Evolutionary conservation across 2,329 filamentous ascomycete genomes (phyloP).

Genomic region (Coniochaeta ligniaria): DNA sequence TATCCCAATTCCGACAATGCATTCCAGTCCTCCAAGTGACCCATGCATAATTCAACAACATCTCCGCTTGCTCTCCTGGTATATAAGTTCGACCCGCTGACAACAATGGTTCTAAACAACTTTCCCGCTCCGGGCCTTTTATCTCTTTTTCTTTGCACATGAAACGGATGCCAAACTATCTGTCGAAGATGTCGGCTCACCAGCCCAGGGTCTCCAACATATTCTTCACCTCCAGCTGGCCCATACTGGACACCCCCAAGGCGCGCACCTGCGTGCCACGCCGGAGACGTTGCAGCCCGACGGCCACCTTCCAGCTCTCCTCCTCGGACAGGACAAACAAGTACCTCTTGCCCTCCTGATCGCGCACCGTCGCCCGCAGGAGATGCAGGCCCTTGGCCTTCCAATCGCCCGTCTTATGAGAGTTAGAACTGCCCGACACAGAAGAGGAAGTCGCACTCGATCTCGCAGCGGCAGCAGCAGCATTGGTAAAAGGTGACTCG

Average conservation of each 20-base stretch:
- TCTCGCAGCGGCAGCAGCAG: slow-evolving; percentile 3
- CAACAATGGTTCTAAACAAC: neutral
- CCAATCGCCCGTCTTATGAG: slow-evolving; percentile 44
- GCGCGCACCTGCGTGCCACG: slow-evolving; percentile 53
- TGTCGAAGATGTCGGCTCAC: slow-evolving; percentile 12
- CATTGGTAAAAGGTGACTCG: slow-evolving; percentile 22
- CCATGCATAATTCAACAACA: neutral
- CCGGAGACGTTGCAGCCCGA: slow-evolving; percentile 53
- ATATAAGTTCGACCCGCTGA: neutral
- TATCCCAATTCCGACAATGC: neutral
- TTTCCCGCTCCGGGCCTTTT: neutral
- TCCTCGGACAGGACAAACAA: slow-evolving; percentile 58
- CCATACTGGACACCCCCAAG: slow-evolving; percentile 51
- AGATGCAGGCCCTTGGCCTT: slow-evolving; percentile 52
- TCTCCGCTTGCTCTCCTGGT: neutral
- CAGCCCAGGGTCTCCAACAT: slow-evolving; percentile 55
- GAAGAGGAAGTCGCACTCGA: slow-evolving; percentile 3
- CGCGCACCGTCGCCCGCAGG: slow-evolving; percentile 55
- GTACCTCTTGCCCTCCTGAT: slow-evolving; percentile 60
- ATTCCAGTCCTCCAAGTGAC: neutral
- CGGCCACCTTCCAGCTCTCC: slow-evolving; percentile 61
- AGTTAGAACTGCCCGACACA: slow-evolving; percentile 26
- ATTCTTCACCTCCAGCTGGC: slow-evolving; percentile 42
- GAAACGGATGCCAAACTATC: neutral
- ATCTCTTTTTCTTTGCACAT: neutral